Conservation (phyloP, 2,329 filamentous ascomycete species). For the Zalaria sp. region DNA sequence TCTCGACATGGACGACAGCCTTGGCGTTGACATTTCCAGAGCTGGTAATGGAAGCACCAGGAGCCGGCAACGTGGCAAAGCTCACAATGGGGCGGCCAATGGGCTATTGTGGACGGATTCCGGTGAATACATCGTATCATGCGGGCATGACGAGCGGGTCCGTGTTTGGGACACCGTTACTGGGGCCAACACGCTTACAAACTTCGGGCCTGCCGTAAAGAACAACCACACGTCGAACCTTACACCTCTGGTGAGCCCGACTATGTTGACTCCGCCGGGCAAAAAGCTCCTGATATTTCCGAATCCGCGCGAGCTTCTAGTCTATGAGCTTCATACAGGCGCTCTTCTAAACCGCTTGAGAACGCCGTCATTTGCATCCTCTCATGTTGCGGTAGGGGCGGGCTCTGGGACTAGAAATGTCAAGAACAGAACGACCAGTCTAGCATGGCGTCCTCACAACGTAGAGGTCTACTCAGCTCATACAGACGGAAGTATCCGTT, state of each 20-base stretch:
- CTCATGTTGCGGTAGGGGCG: conserved; percentile 6
- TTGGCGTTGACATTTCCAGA: conserved; percentile 42
- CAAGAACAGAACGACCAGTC: conserved; percentile 50
- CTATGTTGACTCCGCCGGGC: conserved; percentile 38
- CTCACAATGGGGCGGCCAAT: conserved; percentile 74
- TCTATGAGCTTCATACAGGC: conserved; percentile 68
- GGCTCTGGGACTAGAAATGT: conserved; percentile 14
- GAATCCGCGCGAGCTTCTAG: conserved; percentile 59
- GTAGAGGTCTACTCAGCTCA: conserved; percentile 73
- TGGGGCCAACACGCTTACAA: conserved; percentile 75
- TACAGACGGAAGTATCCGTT: conserved; percentile 67
- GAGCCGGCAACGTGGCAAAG: conserved; percentile 29
- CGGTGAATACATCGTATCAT: conserved; percentile 60
- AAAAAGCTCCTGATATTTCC: conserved; percentile 65
- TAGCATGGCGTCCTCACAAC: conserved; percentile 60
- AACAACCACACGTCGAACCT: conserved; percentile 40
- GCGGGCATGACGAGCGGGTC: conserved; percentile 72
- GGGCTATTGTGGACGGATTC: conserved; percentile 74
- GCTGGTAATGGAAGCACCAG: conserved; percentile 27
- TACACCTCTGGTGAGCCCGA: conserved; percentile 42
- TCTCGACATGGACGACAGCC: conserved; percentile 71
- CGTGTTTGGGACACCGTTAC: conserved; percentile 74
- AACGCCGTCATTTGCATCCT: conserved; percentile 21
- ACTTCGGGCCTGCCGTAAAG: conserved; percentile 69
- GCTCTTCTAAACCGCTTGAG: conserved; percentile 56